Conservation (phyloP, 148 eudicot genomes). For the Agrostemma githago region DNA sequence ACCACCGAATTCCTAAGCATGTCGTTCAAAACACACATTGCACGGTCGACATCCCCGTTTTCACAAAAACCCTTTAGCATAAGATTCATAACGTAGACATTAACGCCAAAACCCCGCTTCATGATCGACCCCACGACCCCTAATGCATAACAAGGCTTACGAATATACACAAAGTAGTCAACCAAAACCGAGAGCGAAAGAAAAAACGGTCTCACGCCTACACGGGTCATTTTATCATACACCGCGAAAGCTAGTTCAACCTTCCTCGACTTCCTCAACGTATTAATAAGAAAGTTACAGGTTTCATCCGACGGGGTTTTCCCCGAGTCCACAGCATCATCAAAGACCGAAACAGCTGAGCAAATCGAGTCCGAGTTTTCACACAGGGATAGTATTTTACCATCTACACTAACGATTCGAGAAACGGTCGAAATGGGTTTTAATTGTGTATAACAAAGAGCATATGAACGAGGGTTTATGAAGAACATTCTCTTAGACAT, state of each 20-base stretch:
- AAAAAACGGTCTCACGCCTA: slow-evolving; percentile 40
- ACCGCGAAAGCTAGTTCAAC: slow-evolving; percentile 43
- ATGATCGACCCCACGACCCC: slow-evolving; percentile 50
- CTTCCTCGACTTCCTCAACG: slow-evolving; percentile 35
- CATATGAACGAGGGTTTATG: background rate
- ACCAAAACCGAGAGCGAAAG: slow-evolving; percentile 43
- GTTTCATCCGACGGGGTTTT: slow-evolving; percentile 34
- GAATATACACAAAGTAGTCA: slow-evolving; percentile 47
- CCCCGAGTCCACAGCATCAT: slow-evolving; percentile 27
- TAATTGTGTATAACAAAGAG: slow-evolving; percentile 3
- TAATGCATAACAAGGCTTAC: slow-evolving; percentile 39
- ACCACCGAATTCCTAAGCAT: slow-evolving; percentile 24
- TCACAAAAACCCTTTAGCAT: slow-evolving; percentile 59
- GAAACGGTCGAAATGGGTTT: background rate
- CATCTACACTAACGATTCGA: slow-evolving; percentile 14
- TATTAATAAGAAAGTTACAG: slow-evolving; percentile 47
- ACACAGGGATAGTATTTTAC: slow-evolving; percentile 38
- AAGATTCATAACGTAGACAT: slow-evolving; percentile 46
- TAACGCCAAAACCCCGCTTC: slow-evolving; percentile 50
- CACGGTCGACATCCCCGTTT: slow-evolving; percentile 41
- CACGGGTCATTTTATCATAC: slow-evolving; percentile 41
- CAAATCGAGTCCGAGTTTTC: slow-evolving; percentile 28
- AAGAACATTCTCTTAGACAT: slow-evolving; percentile 23
- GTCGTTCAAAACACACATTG: slow-evolving; percentile 33
- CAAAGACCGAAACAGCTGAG: slow-evolving; percentile 34